Conservation (phyloP, 2,329 filamentous ascomycete species). For the Hypoxylon rubiginosum region DNA sequence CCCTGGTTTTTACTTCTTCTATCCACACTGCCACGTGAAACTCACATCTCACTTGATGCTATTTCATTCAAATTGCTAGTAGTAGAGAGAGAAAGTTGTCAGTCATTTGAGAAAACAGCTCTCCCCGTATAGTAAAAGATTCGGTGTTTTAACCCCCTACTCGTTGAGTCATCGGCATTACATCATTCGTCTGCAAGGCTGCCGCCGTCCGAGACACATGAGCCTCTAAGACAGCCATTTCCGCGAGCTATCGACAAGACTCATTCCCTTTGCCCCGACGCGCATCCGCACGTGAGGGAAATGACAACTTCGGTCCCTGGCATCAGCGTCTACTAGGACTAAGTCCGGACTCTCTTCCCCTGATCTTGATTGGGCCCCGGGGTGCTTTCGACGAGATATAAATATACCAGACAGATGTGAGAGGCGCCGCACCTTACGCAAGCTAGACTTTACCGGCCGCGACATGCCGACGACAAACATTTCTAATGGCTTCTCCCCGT, state of each 20-base stretch:
- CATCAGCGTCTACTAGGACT: conserved; percentile 17
- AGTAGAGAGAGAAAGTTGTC: neutral
- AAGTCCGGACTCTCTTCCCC: conserved; percentile 5
- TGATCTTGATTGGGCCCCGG: conserved; percentile 7
- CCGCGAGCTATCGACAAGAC: neutral
- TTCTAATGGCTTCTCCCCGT: conserved; percentile 39
- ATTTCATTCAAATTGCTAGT: neutral
- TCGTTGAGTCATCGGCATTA: conserved; percentile 22
- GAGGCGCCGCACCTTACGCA: conserved; percentile 9
- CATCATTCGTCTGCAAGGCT: conserved; percentile 45
- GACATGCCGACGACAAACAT: conserved; percentile 34
- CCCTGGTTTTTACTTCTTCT: neutral
- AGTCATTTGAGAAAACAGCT: neutral
- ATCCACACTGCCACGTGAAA: neutral
- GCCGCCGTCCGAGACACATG: conserved; percentile 36
- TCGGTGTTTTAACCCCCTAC: neutral
- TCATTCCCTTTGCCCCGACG: neutral
- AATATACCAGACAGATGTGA: conserved; percentile 15
- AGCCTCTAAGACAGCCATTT: neutral
- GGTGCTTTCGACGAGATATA: conserved; percentile 7
- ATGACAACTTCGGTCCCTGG: conserved; percentile 24
- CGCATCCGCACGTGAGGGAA: conserved; percentile 16
- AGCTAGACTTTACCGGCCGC: conserved; percentile 7
- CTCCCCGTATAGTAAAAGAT: neutral
- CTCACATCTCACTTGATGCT: neutral